Base-by-base conservation (phyloP, 192 early-diverging fungal genomes). In the Umbelopsis ramanniana region DNA sequence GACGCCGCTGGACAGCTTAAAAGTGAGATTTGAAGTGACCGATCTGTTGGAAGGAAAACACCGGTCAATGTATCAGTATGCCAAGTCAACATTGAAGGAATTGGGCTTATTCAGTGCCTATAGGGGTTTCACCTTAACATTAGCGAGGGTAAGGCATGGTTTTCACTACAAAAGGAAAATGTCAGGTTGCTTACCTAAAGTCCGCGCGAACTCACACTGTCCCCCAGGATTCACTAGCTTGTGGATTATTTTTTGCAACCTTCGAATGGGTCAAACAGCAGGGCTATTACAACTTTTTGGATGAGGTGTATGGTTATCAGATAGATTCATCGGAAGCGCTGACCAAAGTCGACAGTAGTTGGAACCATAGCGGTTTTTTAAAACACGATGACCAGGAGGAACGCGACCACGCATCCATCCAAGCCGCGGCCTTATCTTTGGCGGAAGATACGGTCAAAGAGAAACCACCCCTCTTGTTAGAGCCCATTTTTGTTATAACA, bases 201-300 rank as follows among this genome's bases (percentile, higher is more conserved):
- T 67, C 43, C 1, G 12, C 3, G 69, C 40, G 40, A 7, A 43
- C 40, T 43, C 40, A 43, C 40, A 43, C 6, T 43, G 40, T 12
- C 40, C 40, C 40, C 40, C 6, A 93, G 83, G 92, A 93, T 72
- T 86, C 88, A 0, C 57, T 87, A 17, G 90, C 91, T 3, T 93
- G 89, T 75, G 89, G 90, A 6, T 77, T 89, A 19, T 93, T 93
- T 66, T 93, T 93, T 84, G 91, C 88, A 17, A 82, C 89, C 8
- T 93, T 93, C 76, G 92, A 93, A 75, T 88, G 83, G 82, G 84
- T 89, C 9, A 93, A 93, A 47, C 85, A 89, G 40, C 87, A 91
- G 63, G 87, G 88, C 26, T 90, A 91, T 57, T 88, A 89, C 60
- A 86, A 76, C 72, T 90, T 74, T 76, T 85, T 84, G 55, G 84